Evolutionary conservation across 208 protist genomes (phyloP).

Genomic region (Acanthamoeba healyi): DNA sequence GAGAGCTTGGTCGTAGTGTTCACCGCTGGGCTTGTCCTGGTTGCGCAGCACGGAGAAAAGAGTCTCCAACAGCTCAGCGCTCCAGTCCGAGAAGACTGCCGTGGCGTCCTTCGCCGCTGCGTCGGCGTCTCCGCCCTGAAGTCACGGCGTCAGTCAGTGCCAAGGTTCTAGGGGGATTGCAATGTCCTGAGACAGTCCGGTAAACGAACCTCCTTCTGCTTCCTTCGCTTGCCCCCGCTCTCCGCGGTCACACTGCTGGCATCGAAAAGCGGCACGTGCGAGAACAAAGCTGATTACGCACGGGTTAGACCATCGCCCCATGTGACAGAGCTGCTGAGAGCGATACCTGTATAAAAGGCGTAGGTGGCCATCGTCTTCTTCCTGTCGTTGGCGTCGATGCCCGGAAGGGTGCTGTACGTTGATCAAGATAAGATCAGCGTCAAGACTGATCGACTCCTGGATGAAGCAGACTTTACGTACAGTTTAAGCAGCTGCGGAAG

Average conservation of each 20-base stretch:
- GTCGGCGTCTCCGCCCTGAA: neutral
- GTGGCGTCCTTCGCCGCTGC: conserved; percentile 32
- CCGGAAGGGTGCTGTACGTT: conserved; percentile 55
- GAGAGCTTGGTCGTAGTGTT: neutral
- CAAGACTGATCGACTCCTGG: neutral
- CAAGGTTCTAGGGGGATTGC: neutral
- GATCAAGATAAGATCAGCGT: too few relatives aligned
- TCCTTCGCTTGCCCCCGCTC: neutral
- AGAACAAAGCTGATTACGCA: conserved; percentile 42
- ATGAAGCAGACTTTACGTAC: neutral
- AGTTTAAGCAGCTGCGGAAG: conserved; percentile 11
- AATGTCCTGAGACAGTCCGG: neutral
- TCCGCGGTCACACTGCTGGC: neutral
- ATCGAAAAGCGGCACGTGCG: conserved; percentile 21
- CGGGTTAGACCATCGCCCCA: neutral
- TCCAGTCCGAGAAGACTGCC: conserved; percentile 18
- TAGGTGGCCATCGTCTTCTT: conserved; percentile 58
- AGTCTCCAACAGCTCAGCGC: conserved; percentile 7
- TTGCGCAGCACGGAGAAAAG: conserved; percentile 18
- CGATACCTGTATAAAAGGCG: conserved; percentile 56
- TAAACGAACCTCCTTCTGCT: neutral
- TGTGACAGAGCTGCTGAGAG: neutral
- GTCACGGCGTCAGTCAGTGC: neutral
- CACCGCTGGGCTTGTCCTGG: neutral
- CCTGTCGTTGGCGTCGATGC: conserved; percentile 62